Base-by-base conservation (phyloP, 495 filamentous ascomycete species). In the Trichoderma gamsii region DNA sequence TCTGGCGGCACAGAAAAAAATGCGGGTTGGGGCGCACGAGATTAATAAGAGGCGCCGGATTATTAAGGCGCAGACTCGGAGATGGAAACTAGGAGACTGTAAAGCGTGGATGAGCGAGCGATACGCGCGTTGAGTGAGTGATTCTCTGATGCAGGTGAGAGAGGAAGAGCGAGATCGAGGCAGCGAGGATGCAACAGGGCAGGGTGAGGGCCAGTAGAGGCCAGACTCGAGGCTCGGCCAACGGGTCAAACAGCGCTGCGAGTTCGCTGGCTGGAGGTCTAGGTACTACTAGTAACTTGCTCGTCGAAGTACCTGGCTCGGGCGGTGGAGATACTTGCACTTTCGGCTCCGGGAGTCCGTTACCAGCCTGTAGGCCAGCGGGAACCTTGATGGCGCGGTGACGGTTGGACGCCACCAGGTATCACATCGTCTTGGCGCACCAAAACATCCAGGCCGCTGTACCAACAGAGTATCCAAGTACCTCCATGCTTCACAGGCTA, bases 1-100 rank as follows among this genome's bases (percentile, higher is more conserved):
- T 38, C 35, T 38, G 35, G 35, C 35, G 35, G 35, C 35, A 38
- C 21, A 52, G 18, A 21, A 18, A 52, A 23, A 52, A 23, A 21
- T n/a, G 49, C 49, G 9, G 49, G 49, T 23, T 52, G 49, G 49
- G 49, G 49, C 49, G 49, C 49, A 52, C n/a, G 49, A 52, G 9
- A 23, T 7, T 16, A 18, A 52, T 8, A 52, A 52, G 3, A 52
- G 49, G 21, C 8, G 8, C 21, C 18, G 49, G n/a, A 52, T 11
- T 18, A n/a, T 21, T 18, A 21, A 52, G 43, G 4, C 12, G 43
- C 43, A 11, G 13, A 6, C 12, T 4, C 12, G 43, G 43, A 4
- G n/a, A 52, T 18, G 49, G 1, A 29, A 18, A 23, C 44, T 6
- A 49, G 44, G 15, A 16, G 12, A 49, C 4, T 5, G 15, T 7